Conservation (phyloP, 106 monocot species). For the Acanthochlamys bracteata region DNA sequence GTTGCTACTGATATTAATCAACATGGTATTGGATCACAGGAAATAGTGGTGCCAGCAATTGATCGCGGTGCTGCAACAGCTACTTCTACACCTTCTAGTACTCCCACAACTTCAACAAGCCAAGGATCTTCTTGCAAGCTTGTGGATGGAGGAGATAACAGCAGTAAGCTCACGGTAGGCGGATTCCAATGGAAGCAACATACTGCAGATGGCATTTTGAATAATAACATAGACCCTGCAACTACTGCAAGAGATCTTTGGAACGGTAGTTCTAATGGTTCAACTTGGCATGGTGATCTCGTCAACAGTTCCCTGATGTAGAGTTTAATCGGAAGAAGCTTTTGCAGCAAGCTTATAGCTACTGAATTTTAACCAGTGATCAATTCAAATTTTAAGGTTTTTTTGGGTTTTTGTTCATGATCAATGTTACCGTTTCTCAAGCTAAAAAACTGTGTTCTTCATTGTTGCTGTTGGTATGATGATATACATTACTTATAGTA, state of each 20-base stretch:
- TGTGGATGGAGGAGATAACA: conserved; percentile 18
- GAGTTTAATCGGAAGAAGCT: neutral
- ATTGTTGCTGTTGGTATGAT: neutral
- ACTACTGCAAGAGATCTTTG: conserved; percentile 23
- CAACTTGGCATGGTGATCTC: conserved; percentile 23
- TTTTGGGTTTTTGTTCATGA: no score
- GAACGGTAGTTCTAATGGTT: conserved; percentile 2
- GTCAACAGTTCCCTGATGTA: conserved; percentile 30
- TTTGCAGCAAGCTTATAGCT: neutral
- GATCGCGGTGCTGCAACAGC: neutral
- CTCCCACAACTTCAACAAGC: conserved; percentile 1
- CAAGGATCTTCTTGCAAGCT: conserved; percentile 16
- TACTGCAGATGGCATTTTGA: conserved; percentile 8
- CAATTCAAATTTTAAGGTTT: no score
- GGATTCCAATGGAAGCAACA: conserved; percentile 14
- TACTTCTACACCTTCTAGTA: conserved; percentile 1
- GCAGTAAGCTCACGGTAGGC: conserved; percentile 17
- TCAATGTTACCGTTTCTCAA: neutral
- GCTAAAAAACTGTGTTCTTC: neutral
- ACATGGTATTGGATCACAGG: conserved; percentile 2
- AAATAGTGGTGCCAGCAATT: neutral
- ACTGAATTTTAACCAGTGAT: no score
- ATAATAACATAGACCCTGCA: conserved; percentile 14
- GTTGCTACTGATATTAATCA: neutral
- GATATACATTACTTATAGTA: neutral